These are phyloP conservation scores for Miscanthus sacchariflorus DNA, from an alignment of 202 grass and related monocot species.

Conservation along the genomic window DNA sequence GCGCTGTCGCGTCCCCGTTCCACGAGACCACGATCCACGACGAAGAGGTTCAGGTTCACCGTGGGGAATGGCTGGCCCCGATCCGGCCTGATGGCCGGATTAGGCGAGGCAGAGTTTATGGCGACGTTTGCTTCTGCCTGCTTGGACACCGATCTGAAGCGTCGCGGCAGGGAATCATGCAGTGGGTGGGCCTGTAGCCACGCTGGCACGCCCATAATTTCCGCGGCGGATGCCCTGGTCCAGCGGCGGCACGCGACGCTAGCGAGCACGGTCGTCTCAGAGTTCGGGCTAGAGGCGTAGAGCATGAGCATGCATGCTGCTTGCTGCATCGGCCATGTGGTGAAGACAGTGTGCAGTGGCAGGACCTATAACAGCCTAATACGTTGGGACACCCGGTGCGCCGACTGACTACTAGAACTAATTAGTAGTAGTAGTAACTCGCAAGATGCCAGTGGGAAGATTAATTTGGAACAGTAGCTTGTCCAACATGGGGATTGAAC, in stretches of 20 bases:
- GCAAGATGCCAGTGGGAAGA: not conserved
- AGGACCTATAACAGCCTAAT: too few relatives aligned
- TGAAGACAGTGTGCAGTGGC: not conserved
- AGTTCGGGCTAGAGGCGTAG: too few relatives aligned
- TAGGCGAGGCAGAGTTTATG: constrained; percentile 41
- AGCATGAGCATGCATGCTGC: too few relatives aligned
- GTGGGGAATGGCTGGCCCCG: too few relatives aligned
- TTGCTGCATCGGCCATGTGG: constrained; percentile 11
- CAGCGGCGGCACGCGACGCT: constrained; percentile 6
- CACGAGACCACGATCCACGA: not conserved
- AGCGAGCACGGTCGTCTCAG: too few relatives aligned
- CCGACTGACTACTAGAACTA: too few relatives aligned
- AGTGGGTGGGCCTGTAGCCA: constrained; percentile 9
- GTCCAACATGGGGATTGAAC: not conserved
- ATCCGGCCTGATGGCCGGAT: not conserved
- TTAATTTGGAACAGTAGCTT: not conserved
- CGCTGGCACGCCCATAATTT: not conserved
- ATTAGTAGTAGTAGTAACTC: not conserved
- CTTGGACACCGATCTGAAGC: constrained; percentile 7
- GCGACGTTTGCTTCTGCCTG: not conserved
- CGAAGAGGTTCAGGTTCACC: not conserved
- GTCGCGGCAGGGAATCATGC: not conserved
- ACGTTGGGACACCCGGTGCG: too few relatives aligned
- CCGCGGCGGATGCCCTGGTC: not conserved
- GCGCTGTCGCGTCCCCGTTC: not conserved